A percentile compares a stretch with the other conserved stretches of the same genome.
phyloP scores from a whole-genome alignment of 2,329 filamentous ascomycete species.

The Xylaria arbuscula region DNA sequence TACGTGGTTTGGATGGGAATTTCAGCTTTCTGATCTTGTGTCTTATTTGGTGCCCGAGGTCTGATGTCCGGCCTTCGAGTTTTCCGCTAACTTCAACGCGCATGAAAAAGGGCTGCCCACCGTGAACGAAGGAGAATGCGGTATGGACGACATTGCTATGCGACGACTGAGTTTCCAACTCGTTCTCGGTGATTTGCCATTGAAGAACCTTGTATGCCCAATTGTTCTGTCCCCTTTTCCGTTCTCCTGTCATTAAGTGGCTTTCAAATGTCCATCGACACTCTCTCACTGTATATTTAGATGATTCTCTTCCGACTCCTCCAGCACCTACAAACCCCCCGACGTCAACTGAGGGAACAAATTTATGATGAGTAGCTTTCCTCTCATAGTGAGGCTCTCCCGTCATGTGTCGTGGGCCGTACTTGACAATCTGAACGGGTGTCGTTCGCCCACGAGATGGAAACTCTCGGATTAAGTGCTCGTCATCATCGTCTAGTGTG shows the following conservation, averaged over 20 bases:
- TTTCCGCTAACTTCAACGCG: slow-evolving; percentile 47
- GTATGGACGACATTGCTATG: slow-evolving; percentile 48
- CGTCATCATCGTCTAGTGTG: slow-evolving; percentile 45
- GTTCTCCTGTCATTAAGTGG: slow-evolving; percentile 35
- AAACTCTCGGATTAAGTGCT: slow-evolving; percentile 35
- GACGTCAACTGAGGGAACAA: slow-evolving; percentile 40
- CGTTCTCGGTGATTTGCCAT: slow-evolving; percentile 49
- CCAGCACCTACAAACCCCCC: slow-evolving; percentile 39
- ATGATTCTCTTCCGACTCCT: slow-evolving; percentile 41
- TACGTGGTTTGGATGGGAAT: slow-evolving; percentile 36
- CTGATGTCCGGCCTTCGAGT: slow-evolving; percentile 41
- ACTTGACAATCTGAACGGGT: slow-evolving; percentile 44
- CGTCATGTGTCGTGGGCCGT: slow-evolving; percentile 43
- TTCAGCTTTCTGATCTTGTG: slow-evolving; percentile 40
- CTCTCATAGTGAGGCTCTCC: slow-evolving; percentile 39
- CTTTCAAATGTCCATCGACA: slow-evolving; percentile 46
- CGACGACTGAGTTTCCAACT: slow-evolving; percentile 43
- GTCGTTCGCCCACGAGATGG: slow-evolving; percentile 16
- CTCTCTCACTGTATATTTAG: slow-evolving; percentile 35
- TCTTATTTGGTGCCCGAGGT: slow-evolving; percentile 39
- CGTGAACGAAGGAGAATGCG: slow-evolving; percentile 49
- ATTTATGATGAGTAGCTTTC: slow-evolving; percentile 26
- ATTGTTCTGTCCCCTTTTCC: slow-evolving; percentile 32
- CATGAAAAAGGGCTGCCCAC: slow-evolving; percentile 48
- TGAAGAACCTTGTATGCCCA: slow-evolving; percentile 44